phyloP scores from a whole-genome alignment of 2,329 filamentous ascomycete species.

The Alternaria alternata region DNA sequence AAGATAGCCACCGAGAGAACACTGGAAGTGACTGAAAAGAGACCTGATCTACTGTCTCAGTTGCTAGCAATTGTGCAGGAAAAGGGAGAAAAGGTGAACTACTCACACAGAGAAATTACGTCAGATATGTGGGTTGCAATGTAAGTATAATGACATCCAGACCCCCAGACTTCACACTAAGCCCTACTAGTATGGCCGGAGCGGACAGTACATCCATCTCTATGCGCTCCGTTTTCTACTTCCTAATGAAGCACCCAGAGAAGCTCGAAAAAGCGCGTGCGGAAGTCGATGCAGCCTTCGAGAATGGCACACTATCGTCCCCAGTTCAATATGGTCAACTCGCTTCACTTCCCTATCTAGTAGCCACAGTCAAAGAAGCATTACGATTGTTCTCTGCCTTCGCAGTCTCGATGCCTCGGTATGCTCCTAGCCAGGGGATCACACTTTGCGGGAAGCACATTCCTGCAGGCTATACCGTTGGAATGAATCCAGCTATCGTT shows the following conservation, averaged over 20 bases:
- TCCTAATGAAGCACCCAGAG: slow-evolving; percentile 46
- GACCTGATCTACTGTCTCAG: slow-evolving; percentile 42
- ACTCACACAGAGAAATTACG: slow-evolving; percentile 36
- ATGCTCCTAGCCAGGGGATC: slow-evolving; percentile 70
- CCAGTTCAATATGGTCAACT: slow-evolving; percentile 52
- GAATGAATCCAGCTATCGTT: slow-evolving; percentile 72
- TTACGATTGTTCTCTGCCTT: slow-evolving; percentile 78
- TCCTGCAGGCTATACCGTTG: slow-evolving; percentile 74
- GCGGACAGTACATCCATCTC: slow-evolving; percentile 49
- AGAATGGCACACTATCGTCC: slow-evolving; percentile 16
- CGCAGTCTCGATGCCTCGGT: slow-evolving; percentile 73
- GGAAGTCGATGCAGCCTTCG: slow-evolving; percentile 31
- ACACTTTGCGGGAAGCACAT: slow-evolving; percentile 69
- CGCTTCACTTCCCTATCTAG: slow-evolving; percentile 75
- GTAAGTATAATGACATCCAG: slow-evolving; percentile 27
- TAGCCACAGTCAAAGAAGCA: slow-evolving; percentile 78
- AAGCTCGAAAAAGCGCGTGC: slow-evolving; percentile 17
- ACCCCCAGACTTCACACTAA: background rate
- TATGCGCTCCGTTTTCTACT: slow-evolving; percentile 50
- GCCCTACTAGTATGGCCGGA: slow-evolving; percentile 41
- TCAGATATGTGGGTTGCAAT: slow-evolving; percentile 40
- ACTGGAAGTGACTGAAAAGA: slow-evolving; percentile 19
- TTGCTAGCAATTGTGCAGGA: slow-evolving; percentile 39
- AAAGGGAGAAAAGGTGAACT: slow-evolving; percentile 42
- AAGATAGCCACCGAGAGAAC: slow-evolving; percentile 19